Base-by-base conservation (phyloP, 2,329 filamentous ascomycete genomes). In the Alternaria alternata region DNA sequence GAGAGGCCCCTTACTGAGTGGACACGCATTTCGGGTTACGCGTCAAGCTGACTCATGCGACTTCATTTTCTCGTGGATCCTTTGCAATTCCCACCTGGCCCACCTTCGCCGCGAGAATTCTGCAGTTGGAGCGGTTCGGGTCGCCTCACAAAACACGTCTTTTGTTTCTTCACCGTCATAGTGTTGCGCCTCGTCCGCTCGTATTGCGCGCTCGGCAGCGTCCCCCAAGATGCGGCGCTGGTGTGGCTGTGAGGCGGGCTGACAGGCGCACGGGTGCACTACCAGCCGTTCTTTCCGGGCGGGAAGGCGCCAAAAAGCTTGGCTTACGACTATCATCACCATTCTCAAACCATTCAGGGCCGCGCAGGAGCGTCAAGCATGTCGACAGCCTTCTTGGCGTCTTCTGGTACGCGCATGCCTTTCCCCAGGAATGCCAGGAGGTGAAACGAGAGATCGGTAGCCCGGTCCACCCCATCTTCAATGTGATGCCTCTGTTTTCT, bases 321-420 rank as follows among this genome's bases (percentile, higher is more conserved):
- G 65, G 63, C 61, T 24, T 18, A 51, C 57, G 59, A 43, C 48
- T 51, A 56, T 56, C 53, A 26, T 54, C 57, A n/a, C 65, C 57
- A 58, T 30, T 62, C 54, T 61, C 59, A 62, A 59, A 55, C 59
- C 51, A 43, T 49, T 42, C 38, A 34, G 24, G 32, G 24, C 55
- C 30, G 32, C 34, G 7, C 7, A 34, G n/a, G 30, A 48, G 43
- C 20, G 43, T 48, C 47, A 44, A 56, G 49, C 46, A 47, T 18
- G 38, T 43, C 28, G 38, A 32, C 41, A 43, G 22, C 14, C 18
- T 20, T 46, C 63, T 67, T 66, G 65, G 63, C 65, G 44, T 24
- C 22, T 57, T 11, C 18, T 30, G 36, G 43, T 54, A 60, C 60
- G 60, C 65, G 63, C 64, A 64, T 47, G 51, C 52, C 44, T 51